Evolutionary conservation across 1,284 basidiomycete genomes (phyloP).

Genomic region (Tilletia caries): DNA sequence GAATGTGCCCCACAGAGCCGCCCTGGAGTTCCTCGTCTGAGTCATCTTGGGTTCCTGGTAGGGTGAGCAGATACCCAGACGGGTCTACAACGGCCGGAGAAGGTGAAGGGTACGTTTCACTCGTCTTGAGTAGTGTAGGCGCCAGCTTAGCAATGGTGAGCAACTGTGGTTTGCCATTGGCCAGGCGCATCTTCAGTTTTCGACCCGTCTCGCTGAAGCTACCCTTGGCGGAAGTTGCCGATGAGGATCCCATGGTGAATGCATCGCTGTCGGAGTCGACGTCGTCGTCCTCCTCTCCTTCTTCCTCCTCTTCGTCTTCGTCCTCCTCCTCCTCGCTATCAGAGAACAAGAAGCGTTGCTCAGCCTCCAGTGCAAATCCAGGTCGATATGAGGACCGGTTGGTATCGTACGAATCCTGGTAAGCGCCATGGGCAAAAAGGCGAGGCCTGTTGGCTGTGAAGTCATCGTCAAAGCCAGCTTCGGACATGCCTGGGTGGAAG

Average conservation of each 20-base stretch:
- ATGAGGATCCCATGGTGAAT: constrained; percentile 42
- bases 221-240: constrained; percentile 25
- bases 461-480: neutral
- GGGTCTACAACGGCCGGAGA: constrained; percentile 66
- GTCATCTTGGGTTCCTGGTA: neutral
- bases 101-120: constrained; percentile 55
- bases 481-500: constrained; percentile 42
- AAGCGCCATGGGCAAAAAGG: constrained; percentile 54
- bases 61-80: constrained; percentile 27
- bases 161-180: constrained; percentile 23
- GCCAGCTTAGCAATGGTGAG: constrained; percentile 87
- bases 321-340: constrained; percentile 10
- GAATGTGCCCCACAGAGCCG: too few relatives aligned
- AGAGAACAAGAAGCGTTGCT: constrained; percentile 13
- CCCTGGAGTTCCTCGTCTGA: neutral
- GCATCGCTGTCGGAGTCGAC: constrained; percentile 51
- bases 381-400: neutral
- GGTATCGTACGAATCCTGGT: constrained; percentile 38
- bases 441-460: constrained; percentile 19
- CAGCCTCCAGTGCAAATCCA: neutral
- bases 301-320: neutral
- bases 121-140: constrained; percentile 84
- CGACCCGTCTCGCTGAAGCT: neutral
- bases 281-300: neutral
- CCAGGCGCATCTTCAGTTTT: constrained; percentile 11